A percentile compares a stretch with the other conserved stretches of the same genome.
Evolutionary conservation across 1,284 basidiomycete genomes (phyloP).

Genomic region (Porodaedalea pini): DNA sequence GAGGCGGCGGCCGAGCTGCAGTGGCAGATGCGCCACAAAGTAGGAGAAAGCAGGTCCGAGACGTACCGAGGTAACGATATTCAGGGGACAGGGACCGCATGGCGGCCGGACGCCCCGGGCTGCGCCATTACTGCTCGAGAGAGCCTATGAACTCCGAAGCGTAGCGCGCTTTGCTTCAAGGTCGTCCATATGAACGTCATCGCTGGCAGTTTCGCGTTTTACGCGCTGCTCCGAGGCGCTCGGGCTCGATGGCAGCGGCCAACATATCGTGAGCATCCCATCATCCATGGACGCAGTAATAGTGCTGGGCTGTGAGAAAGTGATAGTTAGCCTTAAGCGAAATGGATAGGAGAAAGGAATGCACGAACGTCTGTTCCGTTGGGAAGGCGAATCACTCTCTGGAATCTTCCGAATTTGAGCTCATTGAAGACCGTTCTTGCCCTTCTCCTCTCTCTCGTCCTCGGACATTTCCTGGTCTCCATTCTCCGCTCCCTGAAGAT

Average conservation of each 20-base stretch:
- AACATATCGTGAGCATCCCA: constrained; percentile 17
- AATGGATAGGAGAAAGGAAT: not conserved
- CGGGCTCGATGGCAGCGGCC: constrained; percentile 9
- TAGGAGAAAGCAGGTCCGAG: constrained; percentile 7
- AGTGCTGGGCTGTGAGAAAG: not conserved
- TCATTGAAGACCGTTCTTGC: constrained; percentile 17
- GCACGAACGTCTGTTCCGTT: constrained; percentile 14
- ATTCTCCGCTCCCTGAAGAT: not conserved
- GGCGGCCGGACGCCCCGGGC: not conserved
- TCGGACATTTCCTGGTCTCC: not conserved
- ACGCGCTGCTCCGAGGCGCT: not conserved
- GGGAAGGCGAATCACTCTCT: constrained; percentile 13
- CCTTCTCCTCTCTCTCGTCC: not conserved
- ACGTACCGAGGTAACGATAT: constrained; percentile 3
- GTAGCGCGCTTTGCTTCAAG: not conserved
- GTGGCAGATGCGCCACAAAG: not conserved
- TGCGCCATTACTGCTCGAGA: too few species aligned
- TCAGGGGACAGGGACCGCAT: not conserved
- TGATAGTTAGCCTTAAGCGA: not conserved
- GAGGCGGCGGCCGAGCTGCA: not conserved
- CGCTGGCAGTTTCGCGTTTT: not conserved
- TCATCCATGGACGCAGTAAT: constrained; percentile 19
- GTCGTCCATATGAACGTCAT: not conserved
- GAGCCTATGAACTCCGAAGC: not conserved
- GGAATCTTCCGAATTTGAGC: constrained; percentile 18